phyloP scores from a whole-genome alignment of 208 protist genomes.

The Trypanosoma brucei region DNA sequence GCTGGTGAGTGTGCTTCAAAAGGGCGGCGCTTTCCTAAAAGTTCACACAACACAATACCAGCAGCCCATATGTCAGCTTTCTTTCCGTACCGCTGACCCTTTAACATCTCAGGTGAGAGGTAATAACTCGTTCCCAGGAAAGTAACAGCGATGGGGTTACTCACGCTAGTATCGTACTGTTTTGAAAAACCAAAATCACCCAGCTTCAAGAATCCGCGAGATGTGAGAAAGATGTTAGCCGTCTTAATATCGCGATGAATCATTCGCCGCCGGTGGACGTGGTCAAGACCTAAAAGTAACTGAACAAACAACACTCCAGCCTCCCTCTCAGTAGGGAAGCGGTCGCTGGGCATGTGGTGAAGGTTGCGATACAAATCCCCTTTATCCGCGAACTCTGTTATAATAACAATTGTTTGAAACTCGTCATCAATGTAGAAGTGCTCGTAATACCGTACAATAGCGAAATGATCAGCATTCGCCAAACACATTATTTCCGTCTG shows the following conservation, averaged over 20 bases:
- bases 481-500: slow-evolving; percentile 88
- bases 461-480: slow-evolving; percentile 77
- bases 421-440: slow-evolving; percentile 76
- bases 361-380: slow-evolving; percentile 83
- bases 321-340: slow-evolving; percentile 62
- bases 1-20: slow-evolving; percentile 60
- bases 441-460: slow-evolving; percentile 78
- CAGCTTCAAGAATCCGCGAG: slow-evolving; percentile 82
- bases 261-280: slow-evolving; percentile 86
- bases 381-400: slow-evolving; percentile 87
- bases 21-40: slow-evolving; percentile 68
- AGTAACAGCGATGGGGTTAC: slow-evolving; percentile 75
- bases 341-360: slow-evolving; percentile 20
- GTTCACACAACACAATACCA: slow-evolving; percentile 80
- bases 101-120: slow-evolving; percentile 88
- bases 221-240: slow-evolving; percentile 87
- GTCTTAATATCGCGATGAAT: slow-evolving; percentile 91
- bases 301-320: slow-evolving; percentile 79
- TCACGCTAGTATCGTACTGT: slow-evolving; percentile 85
- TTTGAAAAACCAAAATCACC: slow-evolving; percentile 92
- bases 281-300: slow-evolving; percentile 74
- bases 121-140: slow-evolving; percentile 92
- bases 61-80: slow-evolving; percentile 86
- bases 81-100: slow-evolving; percentile 78
- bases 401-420: slow-evolving; percentile 72